A percentile compares a stretch with the other conserved stretches of the same genome.
Evolutionary conservation across 1,139 yeast species (phyloP).

Genomic region (Scheffersomyces parashehatae): DNA sequence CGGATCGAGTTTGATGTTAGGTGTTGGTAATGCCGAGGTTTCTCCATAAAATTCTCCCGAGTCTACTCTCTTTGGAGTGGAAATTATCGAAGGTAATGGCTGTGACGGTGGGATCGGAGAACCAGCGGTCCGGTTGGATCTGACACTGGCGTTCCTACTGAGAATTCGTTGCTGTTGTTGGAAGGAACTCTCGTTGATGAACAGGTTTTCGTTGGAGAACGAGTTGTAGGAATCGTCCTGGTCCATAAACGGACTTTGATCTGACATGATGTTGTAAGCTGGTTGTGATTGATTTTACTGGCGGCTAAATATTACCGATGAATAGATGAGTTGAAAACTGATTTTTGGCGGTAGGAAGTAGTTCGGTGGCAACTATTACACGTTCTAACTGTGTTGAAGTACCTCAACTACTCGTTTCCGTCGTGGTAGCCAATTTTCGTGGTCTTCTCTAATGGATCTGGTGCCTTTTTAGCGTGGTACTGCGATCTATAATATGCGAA

Average conservation of each 20-base stretch:
- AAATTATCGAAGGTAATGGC: background rate
- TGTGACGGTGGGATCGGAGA: slow-evolving; percentile 1
- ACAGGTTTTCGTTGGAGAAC: slow-evolving; percentile 5
- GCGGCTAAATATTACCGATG: too few species aligned
- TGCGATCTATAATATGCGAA: too few species aligned
- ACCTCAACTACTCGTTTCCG: too few species aligned
- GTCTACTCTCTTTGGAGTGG: background rate
- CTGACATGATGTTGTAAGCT: slow-evolving; percentile 4
- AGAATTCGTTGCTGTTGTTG: slow-evolving; percentile 2
- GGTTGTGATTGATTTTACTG: background rate
- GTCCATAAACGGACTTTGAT: slow-evolving; percentile 15
- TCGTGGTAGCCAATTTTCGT: too few species aligned
- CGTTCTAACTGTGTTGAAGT: too few species aligned
- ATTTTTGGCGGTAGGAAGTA: too few species aligned
- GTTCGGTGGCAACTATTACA: too few species aligned
- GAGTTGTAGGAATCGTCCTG: slow-evolving; percentile 9
- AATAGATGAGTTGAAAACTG: too few species aligned
- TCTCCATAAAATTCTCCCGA: slow-evolving; percentile 3
- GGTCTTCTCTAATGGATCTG: too few species aligned
- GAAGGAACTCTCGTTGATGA: slow-evolving; percentile 4
- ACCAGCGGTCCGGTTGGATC: slow-evolving; percentile 4
- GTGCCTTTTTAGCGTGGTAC: too few species aligned
- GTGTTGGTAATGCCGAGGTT: slow-evolving; percentile 27
- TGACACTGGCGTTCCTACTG: slow-evolving; percentile 4
- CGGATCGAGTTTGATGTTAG: slow-evolving; percentile 21